Base-by-base conservation (phyloP, 2,329 filamentous ascomycete species). In the Monosporascus sp. region DNA sequence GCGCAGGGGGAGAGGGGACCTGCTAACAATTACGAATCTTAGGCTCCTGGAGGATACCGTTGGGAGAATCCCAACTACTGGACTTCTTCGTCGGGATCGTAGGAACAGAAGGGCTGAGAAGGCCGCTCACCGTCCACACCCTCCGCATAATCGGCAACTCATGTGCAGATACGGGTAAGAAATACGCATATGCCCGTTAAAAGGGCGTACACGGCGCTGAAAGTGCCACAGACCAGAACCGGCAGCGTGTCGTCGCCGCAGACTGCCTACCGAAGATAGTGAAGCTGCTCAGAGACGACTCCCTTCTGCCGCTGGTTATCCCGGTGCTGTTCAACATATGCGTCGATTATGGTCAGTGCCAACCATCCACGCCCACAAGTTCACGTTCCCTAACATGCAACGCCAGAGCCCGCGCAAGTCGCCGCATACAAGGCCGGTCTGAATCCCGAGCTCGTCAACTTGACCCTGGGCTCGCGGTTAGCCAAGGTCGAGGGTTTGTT, bases 261-360 rank as follows among this genome's bases (percentile, higher is more conserved):
- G 74, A 74, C 47, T 73, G 75, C 24, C 62, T 86, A 14, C 61
- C 69, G 3, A 67, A 71, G 34, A 71, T 87, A 52, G 76, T 82
- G 34, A 59, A 68, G 3, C 72, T 81, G 37, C 66, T 86, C 8
- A 59, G 69, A 16, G 66, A 81, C 38, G 75, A 81, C 48, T 66
- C 69, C 0, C 59, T 85, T 19, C 66, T 83, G 7, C 67, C 73
- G 0, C 81, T 82, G 62, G 74, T 75, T 37, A 76, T 86, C 41
- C 80, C 82, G 0, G 84, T 86, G 7, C 68, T 86, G 4, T 84
- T 80, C 66, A 87, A 87, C 61, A 74, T 85, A 48, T 77, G 82
- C 52, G 76, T 86, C 16, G 84, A 87, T 63, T 86, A 84, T 63
- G 81, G 83, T 85, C 64, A 69, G 75, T 43, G 45, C 36, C 16